These are phyloP conservation scores for Waltergamsia citrina DNA, from an alignment of 2,329 filamentous ascomycete genomes.

Conservation along the genomic window DNA sequence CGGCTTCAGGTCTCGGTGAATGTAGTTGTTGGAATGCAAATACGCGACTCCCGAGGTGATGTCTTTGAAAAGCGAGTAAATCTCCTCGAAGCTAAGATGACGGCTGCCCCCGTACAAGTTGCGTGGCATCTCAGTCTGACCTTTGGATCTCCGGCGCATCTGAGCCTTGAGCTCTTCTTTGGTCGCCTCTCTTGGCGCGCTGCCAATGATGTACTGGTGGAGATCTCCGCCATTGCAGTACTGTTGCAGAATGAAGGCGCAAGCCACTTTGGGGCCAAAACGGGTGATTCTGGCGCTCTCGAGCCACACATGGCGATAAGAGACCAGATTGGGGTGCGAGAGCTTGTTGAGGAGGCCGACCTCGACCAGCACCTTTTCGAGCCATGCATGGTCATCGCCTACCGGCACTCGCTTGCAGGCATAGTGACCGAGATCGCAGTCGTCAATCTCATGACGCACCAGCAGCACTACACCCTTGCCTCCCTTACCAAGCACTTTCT, in stretches of 20 bases:
- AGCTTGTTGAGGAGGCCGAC: slow-evolving; percentile 87
- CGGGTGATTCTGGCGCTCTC: slow-evolving; percentile 77
- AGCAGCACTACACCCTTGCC: slow-evolving; percentile 92
- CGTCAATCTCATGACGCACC: slow-evolving; percentile 88
- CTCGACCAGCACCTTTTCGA: slow-evolving; percentile 88
- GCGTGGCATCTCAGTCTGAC: slow-evolving; percentile 54
- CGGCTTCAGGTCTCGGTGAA: slow-evolving; percentile 92
- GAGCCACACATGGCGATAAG: slow-evolving; percentile 95
- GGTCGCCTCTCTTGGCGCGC: slow-evolving; percentile 51
- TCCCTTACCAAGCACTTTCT: slow-evolving; percentile 75
- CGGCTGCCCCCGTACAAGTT: slow-evolving; percentile 32
- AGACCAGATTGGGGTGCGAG: slow-evolving; percentile 90
- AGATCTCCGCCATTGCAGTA: slow-evolving; percentile 94
- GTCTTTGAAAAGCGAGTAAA: slow-evolving; percentile 93
- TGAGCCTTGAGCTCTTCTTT: slow-evolving; percentile 85
- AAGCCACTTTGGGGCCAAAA: slow-evolving; percentile 87
- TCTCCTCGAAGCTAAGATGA: slow-evolving; percentile 69
- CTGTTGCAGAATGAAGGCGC: slow-evolving; percentile 93
- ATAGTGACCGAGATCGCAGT: slow-evolving; percentile 79
- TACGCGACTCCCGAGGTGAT: slow-evolving; percentile 88
- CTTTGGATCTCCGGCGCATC: slow-evolving; percentile 72
- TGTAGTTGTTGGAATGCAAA: slow-evolving; percentile 83
- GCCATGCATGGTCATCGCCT: slow-evolving; percentile 87
- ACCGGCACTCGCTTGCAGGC: slow-evolving; percentile 97
- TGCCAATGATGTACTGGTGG: slow-evolving; percentile 74